Base-by-base conservation (phyloP, 768 basidiomycete species). In the Aureoboletus auriporus region DNA sequence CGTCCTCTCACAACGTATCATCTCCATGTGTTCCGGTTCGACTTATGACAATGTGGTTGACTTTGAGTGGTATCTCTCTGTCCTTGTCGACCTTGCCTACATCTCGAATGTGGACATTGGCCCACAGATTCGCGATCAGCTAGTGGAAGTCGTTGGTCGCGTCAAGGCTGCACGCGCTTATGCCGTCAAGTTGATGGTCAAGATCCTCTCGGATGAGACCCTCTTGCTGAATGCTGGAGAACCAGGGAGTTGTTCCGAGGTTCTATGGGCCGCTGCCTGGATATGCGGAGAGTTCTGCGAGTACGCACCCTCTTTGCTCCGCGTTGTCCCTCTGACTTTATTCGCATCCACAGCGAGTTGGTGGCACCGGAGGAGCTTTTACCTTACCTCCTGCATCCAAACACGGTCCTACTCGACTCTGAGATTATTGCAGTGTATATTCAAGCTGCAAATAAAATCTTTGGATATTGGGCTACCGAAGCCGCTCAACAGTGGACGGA, bases 61-160 rank as follows among this genome's bases (percentile, higher is more conserved):
- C 69, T 98, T 98, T 62, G 91, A 97, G 62, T 99, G 96, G 95
- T 96, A 93, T 65, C 76, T 98, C 17, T 96, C 95, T 5, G 92
- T 94, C 8, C 81, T 98, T 27, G 80, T 97, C 39, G 93, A 97
- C 61, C 75, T 98, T 8, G 84, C 91, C 1, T 91, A 96, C 62
- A 77, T 97, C 35, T 87, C 92, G 43, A 79, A 83, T 26, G 89
- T 85, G 41, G 75, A 88, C 54, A 74, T 96, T 41, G 93, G 93
- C 2, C 60, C 69, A 0, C 79, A 87, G 58, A 86, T 97, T 46
- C 78, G 84, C 11, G 83, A 92, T 51, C 88, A 93, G 53, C 71
- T 98, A 6, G 80, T 96, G 12, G 94, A 97, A 59, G 79, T 98
- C 23, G 82, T 84, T 2, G 86, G 86, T 28, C 78, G 94, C 5